A percentile compares a stretch with the other conserved stretches of the same genome.
Conservation (phyloP, 225 moss, liverwort and hornwort genomes). For the Polytrichum commune region DNA sequence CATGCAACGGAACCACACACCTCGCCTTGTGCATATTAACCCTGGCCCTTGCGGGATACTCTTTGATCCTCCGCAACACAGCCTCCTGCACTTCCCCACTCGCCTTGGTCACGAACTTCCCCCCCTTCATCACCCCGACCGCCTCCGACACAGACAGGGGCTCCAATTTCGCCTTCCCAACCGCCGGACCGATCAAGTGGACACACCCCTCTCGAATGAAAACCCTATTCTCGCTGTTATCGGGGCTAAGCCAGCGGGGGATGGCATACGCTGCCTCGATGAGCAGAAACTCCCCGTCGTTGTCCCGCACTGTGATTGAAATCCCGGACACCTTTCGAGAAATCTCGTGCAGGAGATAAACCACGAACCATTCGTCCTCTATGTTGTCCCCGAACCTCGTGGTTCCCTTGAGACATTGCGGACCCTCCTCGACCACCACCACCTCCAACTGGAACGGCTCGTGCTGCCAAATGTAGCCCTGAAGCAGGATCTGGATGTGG, state of each 20-base stretch:
- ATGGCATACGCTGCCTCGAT: conserved; percentile 82
- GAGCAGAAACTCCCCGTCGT: conserved; percentile 87
- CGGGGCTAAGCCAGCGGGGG: conserved; percentile 80
- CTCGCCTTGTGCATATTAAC: conserved; percentile 69
- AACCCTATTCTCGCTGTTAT: conserved; percentile 78
- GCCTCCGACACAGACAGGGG: conserved; percentile 21
- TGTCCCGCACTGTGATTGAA: conserved; percentile 71
- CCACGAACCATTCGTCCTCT: conserved; percentile 90
- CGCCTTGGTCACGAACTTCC: conserved; percentile 28
- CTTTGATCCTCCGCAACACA: conserved; percentile 50
- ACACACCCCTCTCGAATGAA: conserved; percentile 63
- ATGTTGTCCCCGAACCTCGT: conserved; percentile 79
- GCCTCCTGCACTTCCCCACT: conserved; percentile 60
- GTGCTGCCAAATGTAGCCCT: conserved; percentile 89
- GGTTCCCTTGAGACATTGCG: conserved; percentile 58
- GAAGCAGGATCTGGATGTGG: conserved; percentile 37
- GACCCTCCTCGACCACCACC: conserved; percentile 14
- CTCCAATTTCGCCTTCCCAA: conserved; percentile 21
- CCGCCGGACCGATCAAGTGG: conserved; percentile 42
- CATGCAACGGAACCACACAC: conserved; percentile 65
- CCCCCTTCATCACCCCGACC: conserved; percentile 34
- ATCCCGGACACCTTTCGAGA: conserved; percentile 41
- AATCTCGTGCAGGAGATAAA: conserved; percentile 50
- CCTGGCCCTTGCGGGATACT: conserved; percentile 58
- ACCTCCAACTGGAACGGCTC: conserved; percentile 68